A percentile compares a stretch with the other conserved stretches of the same genome.
Evolutionary conservation across 257 asterid genomes (phyloP).

Genomic region (Nicotiana obtusifolia): DNA sequence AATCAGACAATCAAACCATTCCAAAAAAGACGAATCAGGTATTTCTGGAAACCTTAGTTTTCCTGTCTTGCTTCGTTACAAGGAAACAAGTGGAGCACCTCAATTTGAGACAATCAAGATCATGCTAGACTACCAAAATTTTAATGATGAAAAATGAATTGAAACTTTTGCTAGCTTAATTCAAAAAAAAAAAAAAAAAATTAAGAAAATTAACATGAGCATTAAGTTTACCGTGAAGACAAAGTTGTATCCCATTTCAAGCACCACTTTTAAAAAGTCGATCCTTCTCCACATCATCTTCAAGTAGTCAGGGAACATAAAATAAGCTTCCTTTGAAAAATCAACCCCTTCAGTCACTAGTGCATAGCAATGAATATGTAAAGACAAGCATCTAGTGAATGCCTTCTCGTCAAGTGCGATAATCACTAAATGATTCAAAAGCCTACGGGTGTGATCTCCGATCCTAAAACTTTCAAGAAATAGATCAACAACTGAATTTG

Average conservation of each 20-base stretch:
- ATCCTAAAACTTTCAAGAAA: constrained; percentile 48
- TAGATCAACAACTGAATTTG: constrained; percentile 39
- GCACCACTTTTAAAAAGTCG: constrained; percentile 35
- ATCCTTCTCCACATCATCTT: constrained; percentile 57
- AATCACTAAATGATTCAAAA: constrained; percentile 45
- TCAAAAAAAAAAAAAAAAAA: background rate
- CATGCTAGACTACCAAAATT: background rate
- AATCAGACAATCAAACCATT: background rate
- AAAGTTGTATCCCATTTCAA: constrained; percentile 44
- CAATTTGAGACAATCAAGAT: constrained; percentile 21
- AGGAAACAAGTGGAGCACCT: constrained; percentile 29
- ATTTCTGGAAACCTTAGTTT: background rate
- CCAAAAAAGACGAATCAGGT: background rate
- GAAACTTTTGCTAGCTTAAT: constrained; percentile 1
- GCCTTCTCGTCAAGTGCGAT: constrained; percentile 48
- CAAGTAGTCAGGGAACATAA: constrained; percentile 35
- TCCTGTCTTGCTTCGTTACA: background rate
- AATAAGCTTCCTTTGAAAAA: constrained; percentile 41
- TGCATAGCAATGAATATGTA: constrained; percentile 33
- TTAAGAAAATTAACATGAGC: background rate
- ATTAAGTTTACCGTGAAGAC: constrained; percentile 37
- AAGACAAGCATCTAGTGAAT: constrained; percentile 22
- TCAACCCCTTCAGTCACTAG: constrained; percentile 28
- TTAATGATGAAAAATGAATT: background rate
- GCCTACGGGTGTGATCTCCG: constrained; percentile 34